A percentile compares a stretch with the other conserved stretches of the same genome.
phyloP scores from a whole-genome alignment of 2,329 filamentous ascomycete species.

The Geosmithia morbida region DNA sequence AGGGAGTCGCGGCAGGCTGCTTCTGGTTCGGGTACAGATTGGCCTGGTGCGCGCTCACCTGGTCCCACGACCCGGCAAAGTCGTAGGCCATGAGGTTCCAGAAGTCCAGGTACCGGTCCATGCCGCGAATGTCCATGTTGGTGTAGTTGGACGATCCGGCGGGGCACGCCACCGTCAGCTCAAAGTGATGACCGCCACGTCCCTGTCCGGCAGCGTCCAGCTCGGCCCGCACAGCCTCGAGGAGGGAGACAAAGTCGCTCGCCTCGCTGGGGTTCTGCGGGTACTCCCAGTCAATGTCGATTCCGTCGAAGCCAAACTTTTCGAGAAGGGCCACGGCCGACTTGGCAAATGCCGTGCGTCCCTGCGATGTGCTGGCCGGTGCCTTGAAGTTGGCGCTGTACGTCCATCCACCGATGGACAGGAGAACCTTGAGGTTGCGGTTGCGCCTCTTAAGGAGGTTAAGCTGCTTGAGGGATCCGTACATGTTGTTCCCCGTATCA shows the following conservation, averaged over 20 bases:
- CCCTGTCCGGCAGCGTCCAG: slow-evolving; percentile 41
- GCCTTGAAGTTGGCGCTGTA: slow-evolving; percentile 73
- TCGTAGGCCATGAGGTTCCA: slow-evolving; percentile 86
- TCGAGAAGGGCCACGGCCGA: slow-evolving; percentile 63
- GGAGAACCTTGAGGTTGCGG: slow-evolving; percentile 69
- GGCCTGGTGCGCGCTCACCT: slow-evolving; percentile 58
- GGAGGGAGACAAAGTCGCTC: slow-evolving; percentile 41
- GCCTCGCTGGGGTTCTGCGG: slow-evolving; percentile 41
- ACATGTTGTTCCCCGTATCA: slow-evolving; percentile 63
- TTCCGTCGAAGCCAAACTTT: slow-evolving; percentile 63
- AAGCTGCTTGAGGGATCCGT: slow-evolving; percentile 81
- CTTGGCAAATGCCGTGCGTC: slow-evolving; percentile 57
- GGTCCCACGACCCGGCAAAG: slow-evolving; percentile 73
- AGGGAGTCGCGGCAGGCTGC: slow-evolving; percentile 57
- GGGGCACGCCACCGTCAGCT: slow-evolving; percentile 50
- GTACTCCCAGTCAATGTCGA: slow-evolving; percentile 59
- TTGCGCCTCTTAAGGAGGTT: slow-evolving; percentile 71
- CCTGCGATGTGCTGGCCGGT: slow-evolving; percentile 56
- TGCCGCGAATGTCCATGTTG: slow-evolving; percentile 45
- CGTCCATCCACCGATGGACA: slow-evolving; percentile 88
- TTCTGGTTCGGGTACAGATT: slow-evolving; percentile 52
- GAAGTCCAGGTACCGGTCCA: slow-evolving; percentile 56
- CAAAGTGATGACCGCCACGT: slow-evolving; percentile 36
- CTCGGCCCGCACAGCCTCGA: slow-evolving; percentile 38
- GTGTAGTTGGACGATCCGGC: slow-evolving; percentile 48